Base-by-base conservation (phyloP, 257 asterid species). In the Solanum bulbocastanum region DNA sequence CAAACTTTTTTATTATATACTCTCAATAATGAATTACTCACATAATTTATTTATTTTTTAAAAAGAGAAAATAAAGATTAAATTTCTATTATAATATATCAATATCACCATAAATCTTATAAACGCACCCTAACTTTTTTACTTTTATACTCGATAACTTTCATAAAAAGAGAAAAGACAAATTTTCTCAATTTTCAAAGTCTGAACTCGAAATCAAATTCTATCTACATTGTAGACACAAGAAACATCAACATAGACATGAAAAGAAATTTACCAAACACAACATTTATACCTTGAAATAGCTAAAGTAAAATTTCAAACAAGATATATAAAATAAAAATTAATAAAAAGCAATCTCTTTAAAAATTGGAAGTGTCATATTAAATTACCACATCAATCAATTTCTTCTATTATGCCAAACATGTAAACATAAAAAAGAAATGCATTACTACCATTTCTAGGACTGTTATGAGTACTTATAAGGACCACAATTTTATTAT, bases 401-500 rank as follows among this genome's bases (percentile, higher is more conserved):
- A 23, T 81, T 81, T 30, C 42, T 44, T 30, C 36, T 20, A 62
- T 78, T 60, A 10, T 62, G 71, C 81, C 86, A 14, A 39, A 60
- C 71, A 87, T 12, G 35, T 35, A 40, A 62, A 27, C 32, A 44
- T 23, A 6, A 69, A 83, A 87, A 49, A 46, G 76, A 36, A 44
- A 87, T 65, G 52, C 42, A 49, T 7, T 81, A 16, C 30, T 1
- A 46, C 68, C 68, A 81, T 81, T 81, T 81, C 22, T 81, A 46
- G 85, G 85, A 18, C 40, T 81, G 37, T 44, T 42, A 22, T 44
- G 66, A 25, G 42, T 81, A 81, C 40, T 27, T n/a, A 81, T 15
- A 42, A 87, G 90, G 88, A 85, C 88, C 90, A 88, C 88, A 60
- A 9, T 35, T 60, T 65, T 46, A 16, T 49, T 46, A 88, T 85